Evolutionary conservation across 208 protist species (phyloP), one percentile per base, ranked within the genome.

Genomic region (Leishmania tarentolae): DNA sequence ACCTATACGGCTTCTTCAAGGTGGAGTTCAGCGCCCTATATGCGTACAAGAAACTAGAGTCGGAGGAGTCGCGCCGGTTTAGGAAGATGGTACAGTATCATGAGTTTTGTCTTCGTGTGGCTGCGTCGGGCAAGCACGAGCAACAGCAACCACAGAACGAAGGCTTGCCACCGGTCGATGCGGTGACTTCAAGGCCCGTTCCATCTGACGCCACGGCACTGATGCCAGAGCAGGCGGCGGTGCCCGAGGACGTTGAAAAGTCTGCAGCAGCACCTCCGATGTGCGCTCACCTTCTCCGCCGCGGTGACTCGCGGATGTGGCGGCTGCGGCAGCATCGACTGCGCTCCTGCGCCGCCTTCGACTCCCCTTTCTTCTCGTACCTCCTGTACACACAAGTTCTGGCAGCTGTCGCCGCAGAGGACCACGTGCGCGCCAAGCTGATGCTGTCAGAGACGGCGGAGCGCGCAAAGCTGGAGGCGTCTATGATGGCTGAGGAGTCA

Each of bases 301-400:
- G 15, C n/a, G 8, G 75, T 6, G 82, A 79, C 24, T 31, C 40
- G 72, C 35, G 72, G 21, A 82, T 85, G 82, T 75, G 77, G 77
- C 76, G 71, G 9, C 42, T 85, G 61, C 82, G 82, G 42, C 84
- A 82, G 80, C 84, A 75, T 24, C 75, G 83, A 28, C 59, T 83
- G 78, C 79, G 77, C n/a, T 83, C 79, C 73, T 77, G 84, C 74
- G 86, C 80, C 24, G 78, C 79, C 53, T 59, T 63, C 21, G 89
- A 92, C 78, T 92, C 89, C 6, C 89, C 89, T 7, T 89, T 89
- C 66, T 89, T 86, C 66, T 86, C 85, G 3, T 88, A 89, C 70
- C 37, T 91, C 31, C 40, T 81, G 2, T 92, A 84, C 77, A 76
- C 82, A 5, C 85, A 92, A 35, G 56, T 92, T 61, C 52, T 69